Percentiles rank a stretch among this genome's conserved stretches.
Conservation (phyloP, 2,329 filamentous ascomycete species). For the Curvularia sp. region DNA sequence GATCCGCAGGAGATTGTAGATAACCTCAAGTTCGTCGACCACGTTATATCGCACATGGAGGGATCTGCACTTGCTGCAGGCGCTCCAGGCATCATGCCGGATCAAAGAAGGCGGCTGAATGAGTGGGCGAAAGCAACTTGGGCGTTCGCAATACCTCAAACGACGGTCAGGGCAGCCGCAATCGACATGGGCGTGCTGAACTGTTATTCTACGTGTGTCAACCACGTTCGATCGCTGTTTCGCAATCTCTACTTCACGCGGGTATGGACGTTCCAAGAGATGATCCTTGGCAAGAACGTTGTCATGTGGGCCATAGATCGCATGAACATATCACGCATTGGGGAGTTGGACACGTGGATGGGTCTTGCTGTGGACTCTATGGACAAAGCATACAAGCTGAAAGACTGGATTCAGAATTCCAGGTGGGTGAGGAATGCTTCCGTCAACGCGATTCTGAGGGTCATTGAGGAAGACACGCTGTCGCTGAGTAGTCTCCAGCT, state of each 20-base stretch:
- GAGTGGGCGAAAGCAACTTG: conserved; percentile 2
- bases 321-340: conserved; percentile 5
- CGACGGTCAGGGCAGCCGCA: conserved; percentile 7
- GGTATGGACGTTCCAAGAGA: conserved; percentile 16
- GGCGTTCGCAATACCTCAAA: conserved; percentile 5
- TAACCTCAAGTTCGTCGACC: conserved; percentile 13
- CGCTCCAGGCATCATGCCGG: conserved; percentile 2
- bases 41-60: conserved; percentile 9
- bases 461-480: conserved; percentile 4
- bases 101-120: conserved; percentile 4
- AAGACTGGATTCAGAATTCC: conserved; percentile 6
- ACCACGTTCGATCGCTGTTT: conserved; percentile 11
- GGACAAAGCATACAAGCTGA: conserved; percentile 8
- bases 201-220: conserved; percentile 12
- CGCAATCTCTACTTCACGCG: conserved; percentile 11
- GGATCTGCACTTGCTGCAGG: conserved; percentile 10
- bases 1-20: conserved; percentile 14
- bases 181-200: conserved; percentile 15
- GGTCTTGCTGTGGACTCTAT: conserved; percentile 8
- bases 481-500: conserved; percentile 2
- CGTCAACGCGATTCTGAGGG: conserved; percentile 8
- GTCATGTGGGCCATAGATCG: conserved; percentile 13
- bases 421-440: background rate
- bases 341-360: conserved; percentile 12
- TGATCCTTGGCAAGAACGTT: conserved; percentile 16